Evolutionary conservation across 768 basidiomycete species (phyloP).

Genomic region (Serendipita vermifera): DNA sequence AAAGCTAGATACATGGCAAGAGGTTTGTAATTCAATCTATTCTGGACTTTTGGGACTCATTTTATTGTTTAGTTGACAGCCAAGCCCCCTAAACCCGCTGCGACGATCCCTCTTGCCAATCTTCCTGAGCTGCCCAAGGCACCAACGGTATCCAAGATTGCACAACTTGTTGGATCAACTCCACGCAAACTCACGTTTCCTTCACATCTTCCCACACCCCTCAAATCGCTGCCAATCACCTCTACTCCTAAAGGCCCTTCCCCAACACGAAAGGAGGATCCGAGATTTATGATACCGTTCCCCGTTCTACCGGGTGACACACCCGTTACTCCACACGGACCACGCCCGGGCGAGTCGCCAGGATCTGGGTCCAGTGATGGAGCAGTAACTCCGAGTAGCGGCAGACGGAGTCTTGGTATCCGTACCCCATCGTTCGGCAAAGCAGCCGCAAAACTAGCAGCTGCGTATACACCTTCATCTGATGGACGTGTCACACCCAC

Average conservation of each 20-base stretch:
- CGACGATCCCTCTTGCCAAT: conserved; percentile 50
- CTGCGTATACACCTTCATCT: conserved; percentile 48
- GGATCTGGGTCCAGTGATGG: neutral
- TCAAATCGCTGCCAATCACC: conserved; percentile 27
- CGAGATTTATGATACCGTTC: neutral
- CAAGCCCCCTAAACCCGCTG: conserved; percentile 27
- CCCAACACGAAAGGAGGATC: conserved; percentile 18
- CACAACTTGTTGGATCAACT: conserved; percentile 54
- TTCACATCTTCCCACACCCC: conserved; percentile 25
- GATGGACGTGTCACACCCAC: conserved; percentile 9
- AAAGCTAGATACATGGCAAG: conserved; percentile 53
- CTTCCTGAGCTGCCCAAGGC: conserved; percentile 44
- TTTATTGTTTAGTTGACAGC: conserved; percentile 12
- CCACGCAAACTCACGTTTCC: conserved; percentile 45
- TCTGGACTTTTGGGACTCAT: conserved; percentile 12
- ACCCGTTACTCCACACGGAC: neutral
- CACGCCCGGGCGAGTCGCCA: neutral
- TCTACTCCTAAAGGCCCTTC: no score
- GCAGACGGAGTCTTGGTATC: neutral
- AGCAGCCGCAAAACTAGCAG: conserved; percentile 15
- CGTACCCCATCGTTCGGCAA: conserved; percentile 7
- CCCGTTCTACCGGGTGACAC: neutral
- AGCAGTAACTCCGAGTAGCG: neutral
- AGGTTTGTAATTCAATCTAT: conserved; percentile 31
- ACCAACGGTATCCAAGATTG: conserved; percentile 52